A percentile compares a stretch with the other conserved stretches of the same genome.
These are phyloP conservation scores for Neopestalotiopsis sp. DNA, from an alignment of 2,329 filamentous ascomycete species.

Conservation along the genomic window DNA sequence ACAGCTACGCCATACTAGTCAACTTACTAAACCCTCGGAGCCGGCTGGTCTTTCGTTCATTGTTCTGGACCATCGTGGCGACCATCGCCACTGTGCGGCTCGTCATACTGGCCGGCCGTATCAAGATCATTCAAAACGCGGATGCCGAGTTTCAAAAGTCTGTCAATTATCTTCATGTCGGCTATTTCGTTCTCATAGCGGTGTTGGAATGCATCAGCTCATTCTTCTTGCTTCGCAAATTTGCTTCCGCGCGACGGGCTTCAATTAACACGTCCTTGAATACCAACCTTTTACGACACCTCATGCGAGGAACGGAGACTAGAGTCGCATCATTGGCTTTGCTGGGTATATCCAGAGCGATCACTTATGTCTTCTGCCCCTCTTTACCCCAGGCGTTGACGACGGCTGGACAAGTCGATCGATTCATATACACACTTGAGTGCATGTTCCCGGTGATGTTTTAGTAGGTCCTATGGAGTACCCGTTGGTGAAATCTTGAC, in stretches of 20 bases:
- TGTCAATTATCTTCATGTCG: constrained; percentile 45
- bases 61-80: constrained; percentile 63
- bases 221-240: constrained; percentile 44
- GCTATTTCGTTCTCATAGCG: constrained; percentile 47
- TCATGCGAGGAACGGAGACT: constrained; percentile 47
- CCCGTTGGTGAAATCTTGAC: not conserved
- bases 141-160: constrained; percentile 31
- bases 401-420: constrained; percentile 43
- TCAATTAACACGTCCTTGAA: constrained; percentile 36
- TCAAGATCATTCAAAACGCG: constrained; percentile 33
- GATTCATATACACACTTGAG: constrained; percentile 47
- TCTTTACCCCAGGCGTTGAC: constrained; percentile 42
- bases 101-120: constrained; percentile 38
- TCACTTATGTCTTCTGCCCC: constrained; percentile 46
- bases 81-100: constrained; percentile 55
- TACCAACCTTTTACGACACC: constrained; percentile 41
- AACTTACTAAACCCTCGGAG: constrained; percentile 50
- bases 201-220: constrained; percentile 44
- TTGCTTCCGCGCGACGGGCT: constrained; percentile 36
- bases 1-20: constrained; percentile 57
- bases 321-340: constrained; percentile 43
- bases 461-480: constrained; percentile 35
- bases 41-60: constrained; percentile 47
- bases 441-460: constrained; percentile 47
- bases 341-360: constrained; percentile 42